Evolutionary conservation across 2,329 filamentous ascomycete genomes (phyloP), one percentile per base, ranked within the genome.

Genomic region (Ceratocystis huliohia): DNA sequence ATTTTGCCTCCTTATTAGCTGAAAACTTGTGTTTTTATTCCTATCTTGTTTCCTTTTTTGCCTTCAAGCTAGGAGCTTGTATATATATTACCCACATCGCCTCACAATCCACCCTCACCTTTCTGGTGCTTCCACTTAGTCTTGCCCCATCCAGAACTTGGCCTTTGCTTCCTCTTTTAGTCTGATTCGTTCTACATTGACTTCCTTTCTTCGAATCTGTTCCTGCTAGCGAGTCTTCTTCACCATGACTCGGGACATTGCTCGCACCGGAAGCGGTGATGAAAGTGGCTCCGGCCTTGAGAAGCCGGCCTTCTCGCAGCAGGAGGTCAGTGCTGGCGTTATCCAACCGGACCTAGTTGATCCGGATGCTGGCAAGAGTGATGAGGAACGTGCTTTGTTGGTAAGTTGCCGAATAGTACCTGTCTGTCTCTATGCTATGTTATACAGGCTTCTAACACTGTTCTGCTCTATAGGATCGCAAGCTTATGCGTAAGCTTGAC

Each of bases 401-500:
- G 87, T 89, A 76, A 69, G 82, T 75, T 17, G 30, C 7, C 30
- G 2, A 41, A 13, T 8, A 33, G 3, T 13, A 22, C 30, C 1
- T 15, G 53, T 13, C 53, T 56, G 20, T 2, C 25, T 33, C 22
- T 25, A 5, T 22, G 22, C 25, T 17, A 33, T 57, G 10, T 57
- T 28, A 4, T 41, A 41, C 37, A 41, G 13, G 37, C 8, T 48
- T 57, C 53, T 57, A 57, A 57, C 25, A 1, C 6, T 30, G 53
- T 10, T 25, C 8, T 22, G 30, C 22, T 68, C 8, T 45, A 62
- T 67, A 88, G 85, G 85, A 88, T 70, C 81, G 80, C 68, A 82
- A 81, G 70, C 76, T 88, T 1, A 72, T 88, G 8, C 79, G 84
- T 72, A 87, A 83, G 72, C 77, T 88, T 22, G 85, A 88, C 71